phyloP scores from a whole-genome alignment of 805 yeast genomes.

The Kregervanrija pseudodelftensis region DNA sequence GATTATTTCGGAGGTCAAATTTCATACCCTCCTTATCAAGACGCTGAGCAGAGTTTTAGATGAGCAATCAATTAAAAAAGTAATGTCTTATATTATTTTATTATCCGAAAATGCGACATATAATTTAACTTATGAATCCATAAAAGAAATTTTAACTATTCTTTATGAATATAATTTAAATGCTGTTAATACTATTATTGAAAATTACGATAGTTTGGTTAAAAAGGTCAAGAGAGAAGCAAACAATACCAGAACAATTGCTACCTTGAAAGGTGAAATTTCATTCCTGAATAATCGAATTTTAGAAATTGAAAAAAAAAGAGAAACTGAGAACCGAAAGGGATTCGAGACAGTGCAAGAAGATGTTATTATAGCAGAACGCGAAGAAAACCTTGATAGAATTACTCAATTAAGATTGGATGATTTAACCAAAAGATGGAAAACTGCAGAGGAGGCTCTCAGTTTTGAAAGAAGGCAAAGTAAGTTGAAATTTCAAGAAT shows the following conservation, averaged over 20 bases:
- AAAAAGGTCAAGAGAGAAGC: background rate
- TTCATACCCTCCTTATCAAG: conserved; percentile 42
- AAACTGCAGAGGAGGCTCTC: conserved; percentile 64
- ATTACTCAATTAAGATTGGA: conserved; percentile 39
- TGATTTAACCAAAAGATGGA: conserved; percentile 59
- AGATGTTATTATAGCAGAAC: background rate
- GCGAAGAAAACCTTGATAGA: background rate
- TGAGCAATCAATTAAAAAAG: conserved; percentile 50
- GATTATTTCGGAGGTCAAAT: conserved; percentile 31
- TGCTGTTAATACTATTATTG: conserved; percentile 1
- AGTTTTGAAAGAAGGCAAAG: conserved; percentile 55
- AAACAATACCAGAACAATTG: background rate
- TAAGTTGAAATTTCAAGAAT: conserved; percentile 38
- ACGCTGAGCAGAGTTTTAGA: conserved; percentile 51
- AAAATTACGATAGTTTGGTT: background rate
- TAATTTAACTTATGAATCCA: background rate
- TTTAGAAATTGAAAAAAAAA: conserved; percentile 1
- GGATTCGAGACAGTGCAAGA: background rate
- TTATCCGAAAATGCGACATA: no score
- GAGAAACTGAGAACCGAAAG: no score
- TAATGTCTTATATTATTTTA: no score
- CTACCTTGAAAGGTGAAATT: conserved; percentile 2
- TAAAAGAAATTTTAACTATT: conserved; percentile 2
- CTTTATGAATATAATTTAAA: background rate
- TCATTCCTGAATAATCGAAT: conserved; percentile 1